Percentiles rank a stretch among this genome's conserved stretches.
These are phyloP conservation scores for Trichoderma parareesei DNA, from an alignment of 495 filamentous ascomycete genomes.

Conservation along the genomic window DNA sequence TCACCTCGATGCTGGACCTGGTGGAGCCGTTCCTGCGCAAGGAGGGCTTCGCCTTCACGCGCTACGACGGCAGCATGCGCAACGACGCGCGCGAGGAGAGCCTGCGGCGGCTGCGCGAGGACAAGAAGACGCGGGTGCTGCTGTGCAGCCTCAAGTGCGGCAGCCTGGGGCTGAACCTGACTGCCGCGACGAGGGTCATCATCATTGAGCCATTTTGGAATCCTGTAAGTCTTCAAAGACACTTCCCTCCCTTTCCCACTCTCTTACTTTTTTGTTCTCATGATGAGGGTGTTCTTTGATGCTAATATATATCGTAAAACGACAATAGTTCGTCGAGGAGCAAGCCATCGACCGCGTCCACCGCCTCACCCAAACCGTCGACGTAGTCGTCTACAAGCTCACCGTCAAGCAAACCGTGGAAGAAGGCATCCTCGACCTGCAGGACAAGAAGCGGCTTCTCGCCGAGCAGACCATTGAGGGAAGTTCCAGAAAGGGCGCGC, in stretches of 20 bases:
- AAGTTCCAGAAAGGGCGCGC: slow-evolving; percentile 47
- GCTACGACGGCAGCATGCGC: slow-evolving; percentile 93
- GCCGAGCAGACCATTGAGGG: slow-evolving; percentile 80
- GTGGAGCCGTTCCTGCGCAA: slow-evolving; percentile 81
- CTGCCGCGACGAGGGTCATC: slow-evolving; percentile 84
- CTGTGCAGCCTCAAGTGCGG: slow-evolving; percentile 92
- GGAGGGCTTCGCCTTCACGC: slow-evolving; percentile 65
- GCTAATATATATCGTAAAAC: slow-evolving; percentile 10
- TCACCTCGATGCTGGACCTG: slow-evolving; percentile 92
- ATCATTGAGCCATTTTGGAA: slow-evolving; percentile 99
- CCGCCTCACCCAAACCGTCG: slow-evolving; percentile 85
- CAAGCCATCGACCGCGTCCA: slow-evolving; percentile 98
- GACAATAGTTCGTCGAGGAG: slow-evolving; percentile 77
- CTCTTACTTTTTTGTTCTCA: background rate
- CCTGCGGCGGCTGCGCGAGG: slow-evolving; percentile 58
- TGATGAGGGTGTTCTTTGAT: background rate
- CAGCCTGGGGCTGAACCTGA: slow-evolving; percentile 86
- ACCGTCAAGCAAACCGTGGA: slow-evolving; percentile 81
- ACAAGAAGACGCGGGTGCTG: slow-evolving; percentile 63
- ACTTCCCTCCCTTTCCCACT: slow-evolving; percentile 10
- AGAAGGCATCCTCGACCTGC: slow-evolving; percentile 83
- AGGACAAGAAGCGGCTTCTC: slow-evolving; percentile 83
- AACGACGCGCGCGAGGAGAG: slow-evolving; percentile 89
- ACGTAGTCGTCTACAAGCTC: slow-evolving; percentile 90
- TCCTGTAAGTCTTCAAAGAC: slow-evolving; percentile 43